Percentiles rank a stretch among this genome's conserved stretches.
phyloP scores from a whole-genome alignment of 2,329 filamentous ascomycete species.

The Hymenoscyphus fructigenus region DNA sequence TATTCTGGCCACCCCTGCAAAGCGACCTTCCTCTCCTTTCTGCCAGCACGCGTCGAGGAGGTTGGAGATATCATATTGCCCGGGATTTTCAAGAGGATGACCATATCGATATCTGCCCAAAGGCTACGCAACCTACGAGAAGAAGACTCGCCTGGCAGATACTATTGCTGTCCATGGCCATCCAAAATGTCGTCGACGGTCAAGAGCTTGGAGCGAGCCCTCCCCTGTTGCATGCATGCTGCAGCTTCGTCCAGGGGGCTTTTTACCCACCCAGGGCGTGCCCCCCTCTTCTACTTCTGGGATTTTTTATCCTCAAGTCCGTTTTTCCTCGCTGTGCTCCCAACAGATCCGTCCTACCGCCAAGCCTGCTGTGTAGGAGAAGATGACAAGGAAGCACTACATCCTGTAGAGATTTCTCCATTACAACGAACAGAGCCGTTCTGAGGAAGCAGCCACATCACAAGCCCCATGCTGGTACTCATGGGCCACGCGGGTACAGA shows the following conservation, averaged over 20 bases:
- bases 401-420: neutral
- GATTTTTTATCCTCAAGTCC: neutral
- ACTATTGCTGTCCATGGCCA: neutral
- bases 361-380: slow-evolving; percentile 2
- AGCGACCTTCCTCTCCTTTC: neutral
- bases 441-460: slow-evolving; percentile 2
- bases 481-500: neutral
- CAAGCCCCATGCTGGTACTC: slow-evolving; percentile 1
- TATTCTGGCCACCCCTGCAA: neutral
- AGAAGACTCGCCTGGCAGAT: neutral
- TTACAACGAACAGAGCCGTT: neutral
- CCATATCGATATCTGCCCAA: neutral
- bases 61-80: neutral
- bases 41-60: neutral
- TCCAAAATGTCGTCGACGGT: neutral
- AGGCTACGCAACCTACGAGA: neutral
- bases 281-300: neutral
- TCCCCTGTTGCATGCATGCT: slow-evolving; percentile 2
- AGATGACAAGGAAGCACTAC: neutral
- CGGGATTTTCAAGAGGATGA: neutral
- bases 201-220: slow-evolving; percentile 3
- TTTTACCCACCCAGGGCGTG: neutral
- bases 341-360: neutral
- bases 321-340: neutral
- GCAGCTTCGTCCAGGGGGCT: neutral